phyloP scores from a whole-genome alignment of 371 early-diverging fungal genomes.

The Sanchytrium tribonematis region DNA sequence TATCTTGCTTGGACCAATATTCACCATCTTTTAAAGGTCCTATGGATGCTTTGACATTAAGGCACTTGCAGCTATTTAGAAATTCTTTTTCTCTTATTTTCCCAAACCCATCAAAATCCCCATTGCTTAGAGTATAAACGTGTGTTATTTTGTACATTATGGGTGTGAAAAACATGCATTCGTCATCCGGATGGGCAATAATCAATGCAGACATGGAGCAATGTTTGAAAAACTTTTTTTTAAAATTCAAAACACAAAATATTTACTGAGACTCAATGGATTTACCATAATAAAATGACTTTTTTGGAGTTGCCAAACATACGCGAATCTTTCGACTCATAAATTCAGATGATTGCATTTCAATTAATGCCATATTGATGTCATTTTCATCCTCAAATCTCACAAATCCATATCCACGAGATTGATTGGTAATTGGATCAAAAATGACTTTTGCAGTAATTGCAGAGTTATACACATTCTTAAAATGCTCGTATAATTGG shows the following conservation, averaged over 20 bases:
- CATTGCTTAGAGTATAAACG: slow-evolving; percentile 8
- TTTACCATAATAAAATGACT: background rate
- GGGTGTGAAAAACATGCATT: slow-evolving; percentile 97
- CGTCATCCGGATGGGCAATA: slow-evolving; percentile 98
- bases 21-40: slow-evolving; percentile 8
- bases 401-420: background rate
- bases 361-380: background rate
- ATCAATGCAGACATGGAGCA: slow-evolving; percentile 12
- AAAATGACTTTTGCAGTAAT: background rate
- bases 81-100: slow-evolving; percentile 45
- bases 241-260: background rate
- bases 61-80: slow-evolving; percentile 23
- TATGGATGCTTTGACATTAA: slow-evolving; percentile 4
- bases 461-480: background rate
- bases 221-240: background rate
- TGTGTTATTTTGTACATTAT: slow-evolving; percentile 19
- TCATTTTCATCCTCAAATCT: background rate
- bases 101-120: slow-evolving; percentile 33
- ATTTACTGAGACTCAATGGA: background rate
- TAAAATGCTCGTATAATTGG: background rate
- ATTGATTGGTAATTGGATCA: background rate
- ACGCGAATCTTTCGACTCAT: background rate
- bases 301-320: background rate
- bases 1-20: slow-evolving; percentile 5
- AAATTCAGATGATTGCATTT: background rate